phyloP scores from a whole-genome alignment of 441 rosid species.

The Gossypium gossypioides region DNA sequence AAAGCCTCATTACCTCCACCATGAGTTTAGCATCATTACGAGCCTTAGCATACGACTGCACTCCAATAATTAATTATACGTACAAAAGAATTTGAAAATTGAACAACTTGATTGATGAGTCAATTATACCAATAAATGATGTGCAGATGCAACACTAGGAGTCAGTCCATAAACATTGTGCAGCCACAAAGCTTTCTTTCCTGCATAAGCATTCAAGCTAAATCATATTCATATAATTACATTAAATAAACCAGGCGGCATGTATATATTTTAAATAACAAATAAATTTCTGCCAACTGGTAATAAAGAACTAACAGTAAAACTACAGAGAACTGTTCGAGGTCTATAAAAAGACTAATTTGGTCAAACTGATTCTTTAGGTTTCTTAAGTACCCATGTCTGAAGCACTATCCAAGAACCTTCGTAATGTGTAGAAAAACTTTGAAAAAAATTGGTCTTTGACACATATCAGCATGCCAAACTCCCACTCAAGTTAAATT shows the following conservation, averaged over 20 bases:
- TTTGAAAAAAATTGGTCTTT: not conserved
- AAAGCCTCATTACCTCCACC: conserved; percentile 56
- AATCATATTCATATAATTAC: not conserved
- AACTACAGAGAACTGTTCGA: not conserved
- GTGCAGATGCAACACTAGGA: conserved; percentile 70
- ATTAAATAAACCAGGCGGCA: not conserved
- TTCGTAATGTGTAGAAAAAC: not conserved
- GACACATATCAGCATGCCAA: not conserved
- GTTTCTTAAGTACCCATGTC: not conserved
- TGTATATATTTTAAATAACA: not conserved
- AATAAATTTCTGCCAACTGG: conserved; percentile 3
- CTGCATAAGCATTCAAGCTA: conserved; percentile 26
- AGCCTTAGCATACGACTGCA: conserved; percentile 57
- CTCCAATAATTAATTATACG: conserved; percentile 16
- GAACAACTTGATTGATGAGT: not conserved
- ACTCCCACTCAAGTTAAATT: not conserved
- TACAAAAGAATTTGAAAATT: not conserved
- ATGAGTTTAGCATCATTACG: conserved; percentile 44
- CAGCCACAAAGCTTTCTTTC: conserved; percentile 59
- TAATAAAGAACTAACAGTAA: not conserved
- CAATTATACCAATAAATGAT: conserved; percentile 59
- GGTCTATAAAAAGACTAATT: not conserved
- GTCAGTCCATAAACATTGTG: conserved; percentile 73
- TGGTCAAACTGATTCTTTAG: not conserved
- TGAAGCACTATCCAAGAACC: not conserved